Evolutionary conservation across 495 filamentous ascomycete genomes (phyloP), one percentile per base, ranked within the genome.

Genomic region (Copromyces sp.): DNA sequence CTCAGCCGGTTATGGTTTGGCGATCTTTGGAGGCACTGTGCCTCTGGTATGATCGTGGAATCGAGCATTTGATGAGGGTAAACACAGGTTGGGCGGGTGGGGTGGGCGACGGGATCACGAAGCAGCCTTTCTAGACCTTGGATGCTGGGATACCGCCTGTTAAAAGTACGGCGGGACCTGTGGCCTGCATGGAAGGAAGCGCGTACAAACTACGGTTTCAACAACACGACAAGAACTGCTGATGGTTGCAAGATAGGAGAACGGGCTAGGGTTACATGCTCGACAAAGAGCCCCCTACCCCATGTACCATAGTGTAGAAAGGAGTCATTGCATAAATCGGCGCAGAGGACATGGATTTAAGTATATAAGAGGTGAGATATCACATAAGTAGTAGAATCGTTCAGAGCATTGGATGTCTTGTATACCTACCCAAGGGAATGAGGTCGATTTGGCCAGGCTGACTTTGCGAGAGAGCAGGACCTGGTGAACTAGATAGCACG

Each of bases 291-390:
- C 53, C 29, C 38, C 53, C 11, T 37, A 35, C 24, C 53, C 29
- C 29, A 32, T 77, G 76, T 77, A 77, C 73, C 74, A 77, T 77
- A 77, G 45, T 77, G 76, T 77, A 77, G 74, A 69, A 70, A 53
- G 61, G 44, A 73, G n/a, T 39, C 39, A 20, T 71, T 74, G 73
- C 74, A 77, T 76, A 73, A 73, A 38, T 68, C 53, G 76, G 76
- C 73, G 73, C 45, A 72, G 69, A 35, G 14, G 59, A 65, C 12
- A 65, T 65, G 53, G 53, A 35, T 65, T 65, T 17, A 14, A 7
- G 53, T 65, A 65, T 9, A 32, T 65, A 65, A 61, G 47, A 59
- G 11, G 14, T 24, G 44, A 14, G n/a, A 59, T 9, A 59, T 12
- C 35, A 65, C 29, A 65, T 65, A 17, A 17, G 53, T 65, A 11